phyloP scores from a whole-genome alignment of 2,329 filamentous ascomycete genomes.

The Rutstroemia sydowiana region DNA sequence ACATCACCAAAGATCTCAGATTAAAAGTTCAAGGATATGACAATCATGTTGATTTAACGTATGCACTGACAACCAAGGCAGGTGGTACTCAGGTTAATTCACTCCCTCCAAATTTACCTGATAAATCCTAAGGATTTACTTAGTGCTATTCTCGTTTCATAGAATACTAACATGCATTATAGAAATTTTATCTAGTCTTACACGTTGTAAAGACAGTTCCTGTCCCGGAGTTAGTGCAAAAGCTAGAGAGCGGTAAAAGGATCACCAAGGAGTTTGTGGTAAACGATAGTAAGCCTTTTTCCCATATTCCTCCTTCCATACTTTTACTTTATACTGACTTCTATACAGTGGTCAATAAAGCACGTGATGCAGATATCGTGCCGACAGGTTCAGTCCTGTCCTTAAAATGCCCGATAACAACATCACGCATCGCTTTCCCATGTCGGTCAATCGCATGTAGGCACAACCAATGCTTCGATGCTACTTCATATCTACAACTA shows the following conservation, averaged over 20 bases:
- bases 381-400: slow-evolving; percentile 84
- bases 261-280: slow-evolving; percentile 78
- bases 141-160: background rate
- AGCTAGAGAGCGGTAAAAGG: slow-evolving; percentile 57
- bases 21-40: slow-evolving; percentile 59
- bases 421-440: slow-evolving; percentile 70
- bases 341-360: slow-evolving; percentile 64
- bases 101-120: slow-evolving; percentile 15
- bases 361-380: slow-evolving; percentile 81
- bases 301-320: background rate
- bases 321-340: background rate
- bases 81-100: slow-evolving; percentile 28
- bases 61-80: slow-evolving; percentile 85
- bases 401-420: slow-evolving; percentile 86
- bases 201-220: slow-evolving; percentile 69
- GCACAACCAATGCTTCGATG: slow-evolving; percentile 94
- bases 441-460: slow-evolving; percentile 73
- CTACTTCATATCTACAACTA: slow-evolving; percentile 80
- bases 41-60: slow-evolving; percentile 80
- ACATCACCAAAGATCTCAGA: slow-evolving; percentile 73
- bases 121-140: slow-evolving; percentile 7
- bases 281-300: slow-evolving; percentile 61
- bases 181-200: slow-evolving; percentile 68
- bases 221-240: slow-evolving; percentile 62
- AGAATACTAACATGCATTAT: slow-evolving; percentile 9